These are phyloP conservation scores for Penicillium turbatum DNA, from an alignment of 495 filamentous ascomycete species.

Conservation along the genomic window DNA sequence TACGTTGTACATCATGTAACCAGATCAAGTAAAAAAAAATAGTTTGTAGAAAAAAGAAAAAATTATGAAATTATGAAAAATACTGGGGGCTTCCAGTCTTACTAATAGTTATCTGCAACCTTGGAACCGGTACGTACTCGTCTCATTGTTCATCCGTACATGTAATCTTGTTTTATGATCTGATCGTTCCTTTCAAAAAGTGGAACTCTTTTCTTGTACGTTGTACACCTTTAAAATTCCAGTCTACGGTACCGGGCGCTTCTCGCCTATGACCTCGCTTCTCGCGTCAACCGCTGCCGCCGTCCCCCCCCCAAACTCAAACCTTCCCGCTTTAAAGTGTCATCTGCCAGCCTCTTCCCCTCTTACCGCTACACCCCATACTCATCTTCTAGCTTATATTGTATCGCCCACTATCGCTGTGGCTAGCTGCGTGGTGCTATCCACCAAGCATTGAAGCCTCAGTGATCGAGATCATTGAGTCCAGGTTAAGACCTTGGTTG, in stretches of 20 bases:
- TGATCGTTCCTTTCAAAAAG: too few relatives aligned
- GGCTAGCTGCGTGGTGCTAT: constrained; percentile 28
- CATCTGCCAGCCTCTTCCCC: constrained; percentile 25
- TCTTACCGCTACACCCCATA: constrained; percentile 8
- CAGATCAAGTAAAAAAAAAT: neutral
- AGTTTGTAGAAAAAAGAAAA: neutral
- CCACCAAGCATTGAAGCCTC: constrained; percentile 26
- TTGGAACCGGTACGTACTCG: neutral
- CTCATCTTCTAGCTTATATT: constrained; percentile 5
- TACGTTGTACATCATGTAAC: too few relatives aligned
- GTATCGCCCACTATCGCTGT: constrained; percentile 13
- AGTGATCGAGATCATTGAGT: constrained; percentile 16
- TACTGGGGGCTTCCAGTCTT: neutral
- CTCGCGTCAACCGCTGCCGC: constrained; percentile 37
- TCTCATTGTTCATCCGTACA: neutral
- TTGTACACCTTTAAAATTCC: neutral
- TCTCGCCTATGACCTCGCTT: constrained; percentile 39
- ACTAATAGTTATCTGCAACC: neutral
- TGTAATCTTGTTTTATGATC: neutral
- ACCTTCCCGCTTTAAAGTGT: constrained; percentile 29
- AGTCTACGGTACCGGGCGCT: constrained; percentile 17
- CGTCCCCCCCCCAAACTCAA: constrained; percentile 26
- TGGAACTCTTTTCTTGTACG: neutral
- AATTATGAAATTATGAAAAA: neutral
- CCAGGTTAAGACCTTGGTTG: constrained; percentile 9